Percentiles rank a stretch among this genome's conserved stretches.
Conservation (phyloP, 108 stramenopile species). For the Parietichytrium sp. region DNA sequence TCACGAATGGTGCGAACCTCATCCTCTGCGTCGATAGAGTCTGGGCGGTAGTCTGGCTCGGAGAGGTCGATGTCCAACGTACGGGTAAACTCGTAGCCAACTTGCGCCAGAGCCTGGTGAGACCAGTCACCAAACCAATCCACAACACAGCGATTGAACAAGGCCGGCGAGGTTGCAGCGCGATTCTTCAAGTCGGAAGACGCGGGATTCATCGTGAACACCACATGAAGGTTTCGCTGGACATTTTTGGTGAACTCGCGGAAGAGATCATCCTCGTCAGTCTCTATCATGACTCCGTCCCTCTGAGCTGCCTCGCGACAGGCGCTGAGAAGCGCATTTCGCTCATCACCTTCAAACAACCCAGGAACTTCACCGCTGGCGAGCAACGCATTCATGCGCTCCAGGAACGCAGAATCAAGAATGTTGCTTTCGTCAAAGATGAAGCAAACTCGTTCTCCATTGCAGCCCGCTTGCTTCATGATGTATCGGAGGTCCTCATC, state of each 20-base stretch:
- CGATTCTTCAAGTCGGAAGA: constrained; percentile 72
- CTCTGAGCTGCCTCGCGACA: constrained; percentile 70
- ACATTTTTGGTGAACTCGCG: constrained; percentile 81
- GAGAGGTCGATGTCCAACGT: constrained; percentile 65
- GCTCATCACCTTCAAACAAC: constrained; percentile 98
- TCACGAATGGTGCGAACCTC: constrained; percentile 12
- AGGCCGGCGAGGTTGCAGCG: constrained; percentile 94
- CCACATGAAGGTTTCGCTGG: constrained; percentile 95
- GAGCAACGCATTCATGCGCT: constrained; percentile 98
- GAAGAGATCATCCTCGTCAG: constrained; percentile 90
- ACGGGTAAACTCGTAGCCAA: constrained; percentile 70
- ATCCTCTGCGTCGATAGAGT: background rate
- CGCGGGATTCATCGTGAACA: constrained; percentile 97
- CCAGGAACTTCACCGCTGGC: constrained; percentile 99
- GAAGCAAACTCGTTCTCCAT: constrained; percentile 95
- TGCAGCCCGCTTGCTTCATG: constrained; percentile 88
- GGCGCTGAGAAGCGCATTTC: constrained; percentile 79
- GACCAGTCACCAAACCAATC: constrained; percentile 99
- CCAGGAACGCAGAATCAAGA: constrained; percentile 86
- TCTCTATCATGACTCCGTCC: constrained; percentile 62
- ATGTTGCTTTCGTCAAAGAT: constrained; percentile 96
- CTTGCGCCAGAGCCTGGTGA: constrained; percentile 84
- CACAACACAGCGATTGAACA: constrained; percentile 99
- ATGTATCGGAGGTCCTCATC: constrained; percentile 87
- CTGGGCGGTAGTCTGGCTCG: background rate